Base-by-base conservation (phyloP, 2,329 filamentous ascomycete species). In the Trichoderma sp. region DNA sequence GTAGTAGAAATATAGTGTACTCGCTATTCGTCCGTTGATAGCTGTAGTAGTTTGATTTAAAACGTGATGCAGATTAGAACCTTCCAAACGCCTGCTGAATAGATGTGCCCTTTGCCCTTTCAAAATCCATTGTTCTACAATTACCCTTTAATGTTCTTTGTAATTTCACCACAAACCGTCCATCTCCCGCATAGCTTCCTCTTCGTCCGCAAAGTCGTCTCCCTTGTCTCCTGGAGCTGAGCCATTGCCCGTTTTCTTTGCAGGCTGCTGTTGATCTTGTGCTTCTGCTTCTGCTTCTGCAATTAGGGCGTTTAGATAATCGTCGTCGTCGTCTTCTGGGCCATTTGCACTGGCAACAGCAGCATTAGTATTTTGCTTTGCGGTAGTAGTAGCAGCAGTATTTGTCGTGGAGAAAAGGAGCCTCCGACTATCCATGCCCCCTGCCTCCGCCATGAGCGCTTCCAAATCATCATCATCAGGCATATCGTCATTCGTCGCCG, bases 161-260 rank as follows among this genome's bases (percentile, higher is more conserved):
- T 43, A 16, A 11, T n/a, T n/a, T 59, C n/a, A 86, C 84, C 84
- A 87, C 28, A 86, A 71, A 0, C 82, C 85, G 51, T 86, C 85
- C 84, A 88, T 86, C 71, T 87, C 87, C 46, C 85, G 87, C 87
- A 93, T 89, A 0, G 86, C 89, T 70, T 88, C 90, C 78, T 91
- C 87, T 16, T 91, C 89, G 66, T 89, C 89, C 1, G 83, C 85
- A 76, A 86, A 89, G 28, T 82, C 78, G 43, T 83, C 76, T 18
- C 8, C 14, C 66, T 39, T 56, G 5, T 77, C 73, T 30, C 18
- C 60, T 6, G 16, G 46, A 60, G 32, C 39, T n/a, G 18, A 3
- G 16, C 5, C 13, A 5, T 18, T n/a, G n/a, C 37, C 60, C 11
- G 56, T 4, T 26, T 43, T 5, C 16, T 52, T 56, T 63, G 46